A percentile compares a stretch with the other conserved stretches of the same genome.
phyloP scores from a whole-genome alignment of 2,329 filamentous ascomycete species.

The Colletotrichum destructivum region DNA sequence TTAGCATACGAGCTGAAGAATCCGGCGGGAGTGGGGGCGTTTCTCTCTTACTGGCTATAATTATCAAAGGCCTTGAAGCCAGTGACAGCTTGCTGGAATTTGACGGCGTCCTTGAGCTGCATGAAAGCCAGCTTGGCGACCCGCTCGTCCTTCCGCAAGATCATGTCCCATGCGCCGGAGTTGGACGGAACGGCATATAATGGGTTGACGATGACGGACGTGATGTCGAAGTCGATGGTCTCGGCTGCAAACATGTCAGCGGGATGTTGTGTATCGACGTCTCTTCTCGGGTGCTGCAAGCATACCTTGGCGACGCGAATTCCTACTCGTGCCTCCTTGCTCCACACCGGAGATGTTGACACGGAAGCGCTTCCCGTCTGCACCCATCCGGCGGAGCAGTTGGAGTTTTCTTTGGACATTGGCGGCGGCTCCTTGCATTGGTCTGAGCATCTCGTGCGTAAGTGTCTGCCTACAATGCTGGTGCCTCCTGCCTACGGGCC shows the following conservation, averaged over 20 bases:
- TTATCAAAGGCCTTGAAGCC: slow-evolving; percentile 51
- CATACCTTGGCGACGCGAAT: slow-evolving; percentile 35
- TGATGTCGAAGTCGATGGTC: slow-evolving; percentile 53
- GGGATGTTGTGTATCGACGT: background rate
- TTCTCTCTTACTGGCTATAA: slow-evolving; percentile 46
- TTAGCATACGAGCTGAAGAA: background rate
- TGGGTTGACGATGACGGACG: slow-evolving; percentile 46
- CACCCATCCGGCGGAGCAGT: slow-evolving; percentile 46
- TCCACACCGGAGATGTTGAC: slow-evolving; percentile 43
- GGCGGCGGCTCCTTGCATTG: slow-evolving; percentile 22
- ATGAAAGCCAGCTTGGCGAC: slow-evolving; percentile 50
- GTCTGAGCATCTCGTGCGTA: slow-evolving; percentile 13
- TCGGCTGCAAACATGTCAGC: slow-evolving; percentile 28
- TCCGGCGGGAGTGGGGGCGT: background rate
- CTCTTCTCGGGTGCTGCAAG: background rate
- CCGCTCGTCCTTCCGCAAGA: slow-evolving; percentile 50
- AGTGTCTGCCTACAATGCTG: background rate
- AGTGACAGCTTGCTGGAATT: slow-evolving; percentile 53
- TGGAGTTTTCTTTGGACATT: slow-evolving; percentile 40
- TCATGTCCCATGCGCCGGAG: slow-evolving; percentile 47
- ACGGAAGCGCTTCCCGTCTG: slow-evolving; percentile 47
- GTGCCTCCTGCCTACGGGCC: too few species aligned
- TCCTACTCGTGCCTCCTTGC: slow-evolving; percentile 2
- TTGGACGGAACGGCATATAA: slow-evolving; percentile 46
- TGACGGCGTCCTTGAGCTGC: slow-evolving; percentile 47